Evolutionary conservation across 345 rosid species (phyloP).

Genomic region (Anastatica hierochuntica): DNA sequence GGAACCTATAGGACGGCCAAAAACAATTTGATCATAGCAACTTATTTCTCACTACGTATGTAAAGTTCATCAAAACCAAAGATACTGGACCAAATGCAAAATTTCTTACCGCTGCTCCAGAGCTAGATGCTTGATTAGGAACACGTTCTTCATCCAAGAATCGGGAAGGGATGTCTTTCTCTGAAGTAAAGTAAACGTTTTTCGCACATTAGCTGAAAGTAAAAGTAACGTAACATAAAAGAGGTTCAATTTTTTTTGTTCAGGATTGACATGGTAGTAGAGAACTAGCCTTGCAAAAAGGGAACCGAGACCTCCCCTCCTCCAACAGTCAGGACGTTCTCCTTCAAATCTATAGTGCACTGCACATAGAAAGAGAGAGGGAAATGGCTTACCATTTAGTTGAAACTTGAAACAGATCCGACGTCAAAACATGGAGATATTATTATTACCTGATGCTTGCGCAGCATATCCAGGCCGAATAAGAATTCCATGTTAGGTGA

Average conservation of each 20-base stretch:
- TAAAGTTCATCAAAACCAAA: too few relatives aligned
- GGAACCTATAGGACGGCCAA: conserved; percentile 21
- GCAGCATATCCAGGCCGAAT: conserved; percentile 98
- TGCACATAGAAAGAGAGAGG: conserved; percentile 20
- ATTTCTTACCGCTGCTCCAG: conserved; percentile 55
- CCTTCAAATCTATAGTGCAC: conserved; percentile 92
- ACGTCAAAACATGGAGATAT: background rate
- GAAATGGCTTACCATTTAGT: background rate
- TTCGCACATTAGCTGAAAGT: background rate
- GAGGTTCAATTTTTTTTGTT: background rate
- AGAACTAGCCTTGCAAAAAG: conserved; percentile 74
- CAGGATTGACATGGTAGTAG: conserved; percentile 3
- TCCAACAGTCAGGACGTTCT: conserved; percentile 79
- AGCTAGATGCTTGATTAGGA: conserved; percentile 74
- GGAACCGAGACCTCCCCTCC: conserved; percentile 98
- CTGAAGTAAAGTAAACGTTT: conserved; percentile 35
- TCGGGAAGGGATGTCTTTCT: conserved; percentile 79
- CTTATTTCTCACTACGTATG: too few relatives aligned
- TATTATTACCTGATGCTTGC: conserved; percentile 88
- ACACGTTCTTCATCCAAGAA: conserved; percentile 70
- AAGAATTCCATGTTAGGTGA: conserved; percentile 95
- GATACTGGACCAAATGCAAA: background rate
- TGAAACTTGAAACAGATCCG: conserved; percentile 9
- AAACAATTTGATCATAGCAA: background rate
- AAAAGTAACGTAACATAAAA: background rate